Evolutionary conservation across 805 yeast species (phyloP), one percentile per base, ranked within the genome.

Genomic region (Pichia californica): DNA sequence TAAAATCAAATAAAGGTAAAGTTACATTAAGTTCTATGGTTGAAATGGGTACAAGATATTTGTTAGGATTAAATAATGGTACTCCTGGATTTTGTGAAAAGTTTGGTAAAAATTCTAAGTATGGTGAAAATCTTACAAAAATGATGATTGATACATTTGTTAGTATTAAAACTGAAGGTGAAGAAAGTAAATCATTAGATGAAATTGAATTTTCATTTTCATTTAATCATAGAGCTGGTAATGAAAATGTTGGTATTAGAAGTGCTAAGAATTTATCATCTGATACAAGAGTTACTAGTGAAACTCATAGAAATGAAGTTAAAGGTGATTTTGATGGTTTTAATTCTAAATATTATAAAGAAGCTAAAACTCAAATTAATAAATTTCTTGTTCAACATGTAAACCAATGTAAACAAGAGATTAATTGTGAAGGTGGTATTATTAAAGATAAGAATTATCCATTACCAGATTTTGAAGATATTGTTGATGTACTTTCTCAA

Each of bases 161-260:
- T 5, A 46, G 55, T n/a, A 53, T 54, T 11, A 43, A 50, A 4
- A 55, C 48, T 8, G 39, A 47, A 36, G 38, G 47, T 16, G 66
- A 58, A 33, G 52, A 49, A 13, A 10, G 34, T 3, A 46, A 48
- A n/a, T 49, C 54, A 57, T 38, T 60, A 16, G 63, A 60, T 45
- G 51, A 46, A 10, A 55, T 56, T 30, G 57, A 59, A 15, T 56
- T 48, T 46, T 49, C 57, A 2, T 55, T 71, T 48, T 81, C 95
- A 0, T 91, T 89, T 66, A 91, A 89, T 60, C 79, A 86, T 56
- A 72, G 94, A 55, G 94, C 96, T 0, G 96, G 97, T 25, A 83
- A 74, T 44, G 95, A 87, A 25, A 91, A 91, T 57, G 64, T 68
- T 31, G 98, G 98, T 41, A 74, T 91, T 18, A 68, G 95, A 44